Evolutionary conservation across 2,329 filamentous ascomycete species (phyloP).

Genomic region (Fusarium tuaranense): DNA sequence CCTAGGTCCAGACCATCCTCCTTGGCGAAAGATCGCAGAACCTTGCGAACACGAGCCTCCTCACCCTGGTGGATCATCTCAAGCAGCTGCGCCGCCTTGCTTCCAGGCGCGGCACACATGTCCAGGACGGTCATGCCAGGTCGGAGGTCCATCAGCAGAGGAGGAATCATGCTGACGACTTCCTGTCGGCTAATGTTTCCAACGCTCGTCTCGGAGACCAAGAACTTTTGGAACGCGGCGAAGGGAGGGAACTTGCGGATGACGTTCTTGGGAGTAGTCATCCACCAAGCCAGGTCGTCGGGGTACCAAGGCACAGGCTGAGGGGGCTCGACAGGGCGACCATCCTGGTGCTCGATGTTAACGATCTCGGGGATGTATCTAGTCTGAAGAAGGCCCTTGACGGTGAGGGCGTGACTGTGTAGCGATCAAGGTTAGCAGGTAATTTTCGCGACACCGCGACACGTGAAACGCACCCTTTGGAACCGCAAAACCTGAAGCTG

Average conservation of each 20-base stretch:
- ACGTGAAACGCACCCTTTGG: slow-evolving; percentile 75
- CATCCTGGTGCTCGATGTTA: slow-evolving; percentile 85
- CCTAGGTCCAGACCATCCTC: slow-evolving; percentile 69
- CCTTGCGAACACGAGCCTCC: slow-evolving; percentile 83
- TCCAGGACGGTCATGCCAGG: slow-evolving; percentile 95
- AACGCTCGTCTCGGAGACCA: slow-evolving; percentile 96
- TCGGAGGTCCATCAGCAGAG: slow-evolving; percentile 88
- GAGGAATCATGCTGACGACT: slow-evolving; percentile 98
- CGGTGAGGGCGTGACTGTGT: slow-evolving; percentile 85
- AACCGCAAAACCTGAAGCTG: slow-evolving; percentile 97
- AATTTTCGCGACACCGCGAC: slow-evolving; percentile 6
- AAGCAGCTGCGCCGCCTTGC: slow-evolving; percentile 94
- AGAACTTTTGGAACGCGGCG: slow-evolving; percentile 94
- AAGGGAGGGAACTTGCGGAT: slow-evolving; percentile 95
- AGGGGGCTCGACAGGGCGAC: slow-evolving; percentile 83
- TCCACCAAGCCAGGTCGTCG: slow-evolving; percentile 94
- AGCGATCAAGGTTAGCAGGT: slow-evolving; percentile 28
- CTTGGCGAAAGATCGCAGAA: slow-evolving; percentile 72
- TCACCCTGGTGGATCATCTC: slow-evolving; percentile 95
- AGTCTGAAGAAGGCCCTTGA: slow-evolving; percentile 88
- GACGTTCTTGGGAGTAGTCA: slow-evolving; percentile 98
- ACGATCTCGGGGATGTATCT: slow-evolving; percentile 93
- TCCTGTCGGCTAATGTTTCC: slow-evolving; percentile 98
- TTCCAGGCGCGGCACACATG: slow-evolving; percentile 95
- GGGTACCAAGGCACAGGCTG: slow-evolving; percentile 91